Evolutionary conservation across 192 early-diverging fungal genomes (phyloP).

Genomic region (Kickxella alabastrina): DNA sequence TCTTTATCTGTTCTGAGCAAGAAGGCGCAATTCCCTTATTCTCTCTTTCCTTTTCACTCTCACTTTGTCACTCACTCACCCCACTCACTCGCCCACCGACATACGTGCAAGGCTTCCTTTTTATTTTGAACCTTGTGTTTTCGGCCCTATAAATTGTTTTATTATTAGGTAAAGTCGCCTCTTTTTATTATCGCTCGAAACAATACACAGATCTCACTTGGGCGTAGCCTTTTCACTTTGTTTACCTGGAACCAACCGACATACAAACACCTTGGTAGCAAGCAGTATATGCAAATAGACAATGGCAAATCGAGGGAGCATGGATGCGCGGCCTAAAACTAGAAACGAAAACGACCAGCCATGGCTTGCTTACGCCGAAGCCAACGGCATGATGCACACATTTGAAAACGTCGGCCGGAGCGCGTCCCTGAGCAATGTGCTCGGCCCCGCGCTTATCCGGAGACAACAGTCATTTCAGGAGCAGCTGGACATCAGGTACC

Average conservation of each 20-base stretch:
- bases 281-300: constrained; percentile 1
- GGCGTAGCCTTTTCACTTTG: no score
- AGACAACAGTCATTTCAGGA: constrained; percentile 13
- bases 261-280: no score
- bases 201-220: no score
- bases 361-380: constrained; percentile 46
- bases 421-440: constrained; percentile 31
- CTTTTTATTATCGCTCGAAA: no score
- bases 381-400: constrained; percentile 52
- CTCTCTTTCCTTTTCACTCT: not conserved
- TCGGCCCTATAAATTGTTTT: not conserved
- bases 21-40: not conserved
- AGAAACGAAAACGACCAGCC: constrained; percentile 28
- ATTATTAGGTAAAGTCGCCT: no score
- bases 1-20: not conserved
- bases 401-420: constrained; percentile 48
- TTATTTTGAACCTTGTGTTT: not conserved
- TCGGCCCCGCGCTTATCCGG: constrained; percentile 12
- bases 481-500: constrained; percentile 6
- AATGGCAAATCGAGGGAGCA: constrained; percentile 34
- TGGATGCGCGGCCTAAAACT: constrained; percentile 20
- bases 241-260: no score
- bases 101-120: no score
- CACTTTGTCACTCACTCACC: not conserved
- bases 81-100: no score